Conservation (phyloP, 257 asterid species). For the Eucommia ulmoides region DNA sequence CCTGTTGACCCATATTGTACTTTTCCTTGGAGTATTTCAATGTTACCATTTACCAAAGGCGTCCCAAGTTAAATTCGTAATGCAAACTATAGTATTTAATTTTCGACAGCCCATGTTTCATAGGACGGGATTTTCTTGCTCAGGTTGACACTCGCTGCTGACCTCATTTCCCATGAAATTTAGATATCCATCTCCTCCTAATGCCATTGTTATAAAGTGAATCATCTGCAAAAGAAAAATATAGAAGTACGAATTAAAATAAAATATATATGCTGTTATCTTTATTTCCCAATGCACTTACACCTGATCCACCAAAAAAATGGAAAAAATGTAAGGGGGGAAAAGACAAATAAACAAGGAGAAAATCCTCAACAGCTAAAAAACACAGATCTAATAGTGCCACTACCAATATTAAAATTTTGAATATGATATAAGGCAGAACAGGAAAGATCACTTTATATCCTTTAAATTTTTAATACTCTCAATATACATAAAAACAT, state of each 20-base stretch:
- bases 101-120: too few relatives aligned
- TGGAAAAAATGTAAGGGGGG: background rate
- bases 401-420: too few relatives aligned
- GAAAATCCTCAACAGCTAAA: too few relatives aligned
- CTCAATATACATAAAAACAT: too few relatives aligned
- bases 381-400: too few relatives aligned
- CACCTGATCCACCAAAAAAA: background rate
- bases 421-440: too few relatives aligned
- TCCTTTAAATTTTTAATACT: too few relatives aligned
- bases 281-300: too few relatives aligned
- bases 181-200: conserved; percentile 98
- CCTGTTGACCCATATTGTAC: background rate
- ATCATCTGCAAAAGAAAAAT: conserved; percentile 59
- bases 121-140: background rate
- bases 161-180: conserved; percentile 99
- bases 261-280: background rate
- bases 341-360: conserved; percentile 1
- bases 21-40: background rate
- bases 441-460: too few relatives aligned
- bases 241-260: conserved; percentile 2
- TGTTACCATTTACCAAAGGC: background rate
- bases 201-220: conserved; percentile 85
- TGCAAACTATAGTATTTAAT: background rate
- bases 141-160: conserved; percentile 4
- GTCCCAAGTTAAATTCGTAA: background rate